phyloP scores from a whole-genome alignment of 2,329 filamentous ascomycete genomes.

The Trichoderma sp. region DNA sequence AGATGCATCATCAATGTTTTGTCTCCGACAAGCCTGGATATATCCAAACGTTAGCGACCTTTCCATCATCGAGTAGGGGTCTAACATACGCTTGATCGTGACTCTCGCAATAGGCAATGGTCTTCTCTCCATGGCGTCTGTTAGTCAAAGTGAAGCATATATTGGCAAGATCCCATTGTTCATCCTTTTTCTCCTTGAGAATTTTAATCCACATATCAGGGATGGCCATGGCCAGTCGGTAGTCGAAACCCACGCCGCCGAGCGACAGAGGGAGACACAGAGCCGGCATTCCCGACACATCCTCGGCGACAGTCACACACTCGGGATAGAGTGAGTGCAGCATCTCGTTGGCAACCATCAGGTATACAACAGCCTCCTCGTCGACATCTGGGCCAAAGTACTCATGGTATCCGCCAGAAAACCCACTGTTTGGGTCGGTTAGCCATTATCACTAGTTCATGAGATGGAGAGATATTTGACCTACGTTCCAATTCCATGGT shows the following conservation, averaged over 20 bases:
- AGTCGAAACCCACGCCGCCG: constrained; percentile 95
- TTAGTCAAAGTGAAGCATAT: constrained; percentile 90
- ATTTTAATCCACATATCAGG: constrained; percentile 99
- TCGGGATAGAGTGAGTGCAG: constrained; percentile 87
- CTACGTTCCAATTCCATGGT: constrained; percentile 96
- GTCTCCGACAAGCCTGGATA: constrained; percentile 80
- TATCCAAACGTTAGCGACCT: constrained; percentile 29
- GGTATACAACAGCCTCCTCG: constrained; percentile 89
- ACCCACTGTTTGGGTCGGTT: constrained; percentile 61
- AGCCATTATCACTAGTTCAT: background rate
- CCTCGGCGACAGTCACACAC: constrained; percentile 89
- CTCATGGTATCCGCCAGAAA: constrained; percentile 96
- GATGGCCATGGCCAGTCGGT: constrained; percentile 94
- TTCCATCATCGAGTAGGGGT: background rate
- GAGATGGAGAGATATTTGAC: constrained; percentile 37
- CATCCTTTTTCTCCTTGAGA: constrained; percentile 87
- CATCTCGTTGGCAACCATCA: constrained; percentile 97
- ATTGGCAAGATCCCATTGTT: constrained; percentile 86
- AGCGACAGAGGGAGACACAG: constrained; percentile 82
- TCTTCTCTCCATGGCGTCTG: constrained; percentile 93
- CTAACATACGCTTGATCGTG: constrained; percentile 91
- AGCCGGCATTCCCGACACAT: constrained; percentile 98
- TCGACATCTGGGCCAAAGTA: constrained; percentile 91
- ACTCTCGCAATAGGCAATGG: constrained; percentile 94
- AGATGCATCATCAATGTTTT: constrained; percentile 98